Evolutionary conservation across 768 basidiomycete genomes (phyloP).

Genomic region (Boletus rex-veris): DNA sequence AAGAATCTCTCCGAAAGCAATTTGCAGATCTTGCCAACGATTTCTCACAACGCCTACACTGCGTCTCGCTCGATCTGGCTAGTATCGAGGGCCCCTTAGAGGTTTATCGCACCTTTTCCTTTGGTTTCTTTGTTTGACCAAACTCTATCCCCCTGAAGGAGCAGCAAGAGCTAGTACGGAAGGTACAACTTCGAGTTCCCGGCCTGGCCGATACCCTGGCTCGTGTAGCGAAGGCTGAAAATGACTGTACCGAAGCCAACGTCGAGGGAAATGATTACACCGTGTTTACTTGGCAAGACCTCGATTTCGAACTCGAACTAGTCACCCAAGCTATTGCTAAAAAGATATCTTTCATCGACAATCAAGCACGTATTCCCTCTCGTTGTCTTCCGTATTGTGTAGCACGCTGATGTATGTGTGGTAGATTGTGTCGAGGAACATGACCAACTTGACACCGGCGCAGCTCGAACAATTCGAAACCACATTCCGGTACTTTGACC

Average conservation of each 20-base stretch:
- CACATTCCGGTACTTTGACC: constrained; percentile 97
- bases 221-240: constrained; percentile 61
- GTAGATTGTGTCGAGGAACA: constrained; percentile 89
- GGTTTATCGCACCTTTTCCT: constrained; percentile 35
- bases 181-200: constrained; percentile 67
- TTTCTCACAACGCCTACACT: constrained; percentile 65
- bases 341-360: constrained; percentile 95
- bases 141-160: constrained; percentile 39
- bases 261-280: constrained; percentile 98
- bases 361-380: constrained; percentile 59
- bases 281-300: constrained; percentile 82
- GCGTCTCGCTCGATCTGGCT: constrained; percentile 68
- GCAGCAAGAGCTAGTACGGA: constrained; percentile 66
- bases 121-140: constrained; percentile 8
- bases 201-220: constrained; percentile 55
- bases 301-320: constrained; percentile 85
- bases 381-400: neutral
- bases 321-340: constrained; percentile 77
- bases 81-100: constrained; percentile 74
- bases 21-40: constrained; percentile 77
- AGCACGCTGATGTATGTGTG: constrained; percentile 5
- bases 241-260: constrained; percentile 79
- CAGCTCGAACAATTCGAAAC: constrained; percentile 96
- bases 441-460: constrained; percentile 92
- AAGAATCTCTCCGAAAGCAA: constrained; percentile 70